These are phyloP conservation scores for Tylopilus rubrobrunneus DNA, from an alignment of 768 basidiomycete species.

Conservation along the genomic window DNA sequence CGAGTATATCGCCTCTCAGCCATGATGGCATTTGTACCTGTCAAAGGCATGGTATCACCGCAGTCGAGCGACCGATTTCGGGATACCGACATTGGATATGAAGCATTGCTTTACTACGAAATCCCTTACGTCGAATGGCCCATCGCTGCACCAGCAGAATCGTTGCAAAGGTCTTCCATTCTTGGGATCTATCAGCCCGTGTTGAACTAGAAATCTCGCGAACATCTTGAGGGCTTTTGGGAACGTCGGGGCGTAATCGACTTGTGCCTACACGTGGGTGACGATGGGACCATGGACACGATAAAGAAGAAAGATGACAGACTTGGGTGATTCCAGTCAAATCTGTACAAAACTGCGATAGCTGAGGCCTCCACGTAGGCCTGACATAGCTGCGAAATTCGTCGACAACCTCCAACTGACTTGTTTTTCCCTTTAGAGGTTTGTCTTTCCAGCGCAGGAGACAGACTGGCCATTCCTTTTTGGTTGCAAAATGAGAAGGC, in stretches of 20 bases:
- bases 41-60: conserved; percentile 10
- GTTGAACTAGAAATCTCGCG: conserved; percentile 61
- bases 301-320: conserved; percentile 21
- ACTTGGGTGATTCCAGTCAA: conserved; percentile 95
- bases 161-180: conserved; percentile 55
- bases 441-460: conserved; percentile 79
- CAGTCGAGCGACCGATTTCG: conserved; percentile 6
- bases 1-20: conserved; percentile 70
- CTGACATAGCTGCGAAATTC: conserved; percentile 87
- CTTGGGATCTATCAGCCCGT: conserved; percentile 62
- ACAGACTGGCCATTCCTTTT: conserved; percentile 94
- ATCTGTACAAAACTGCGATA: conserved; percentile 80
- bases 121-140: conserved; percentile 79
- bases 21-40: conserved; percentile 69
- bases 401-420: conserved; percentile 62
- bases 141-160: conserved; percentile 83
- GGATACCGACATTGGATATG: conserved; percentile 63
- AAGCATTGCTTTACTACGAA: conserved; percentile 89
- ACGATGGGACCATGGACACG: conserved; percentile 3
- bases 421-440: conserved; percentile 45
- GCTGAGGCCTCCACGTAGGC: conserved; percentile 80
- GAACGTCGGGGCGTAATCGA: conserved; percentile 76
- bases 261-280: conserved; percentile 56
- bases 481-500: conserved; percentile 4
- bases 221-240: conserved; percentile 61